phyloP scores from a whole-genome alignment of 306 rosid species.

The Cercis canadensis region DNA sequence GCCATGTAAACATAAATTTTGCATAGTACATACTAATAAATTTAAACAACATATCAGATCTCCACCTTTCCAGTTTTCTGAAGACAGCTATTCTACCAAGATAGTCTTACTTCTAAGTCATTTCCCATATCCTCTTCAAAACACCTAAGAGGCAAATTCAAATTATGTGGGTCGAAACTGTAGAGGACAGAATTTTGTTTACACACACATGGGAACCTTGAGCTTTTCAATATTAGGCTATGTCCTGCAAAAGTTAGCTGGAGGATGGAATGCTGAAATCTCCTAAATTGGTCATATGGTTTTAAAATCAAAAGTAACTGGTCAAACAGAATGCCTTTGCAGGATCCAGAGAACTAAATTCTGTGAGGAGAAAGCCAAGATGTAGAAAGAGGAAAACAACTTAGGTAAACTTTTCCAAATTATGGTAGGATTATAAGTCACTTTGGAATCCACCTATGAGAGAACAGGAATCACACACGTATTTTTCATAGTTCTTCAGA shows the following conservation, averaged over 20 bases:
- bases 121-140: too few relatives aligned
- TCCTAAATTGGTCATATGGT: slow-evolving; percentile 19
- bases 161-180: too few relatives aligned
- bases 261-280: not conserved
- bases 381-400: too few relatives aligned
- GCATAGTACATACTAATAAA: slow-evolving; percentile 3
- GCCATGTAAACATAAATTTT: slow-evolving; percentile 16
- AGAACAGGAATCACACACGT: not conserved
- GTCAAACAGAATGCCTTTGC: not conserved
- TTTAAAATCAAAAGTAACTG: too few relatives aligned
- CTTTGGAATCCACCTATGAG: slow-evolving; percentile 26
- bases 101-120: too few relatives aligned
- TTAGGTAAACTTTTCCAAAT: not conserved
- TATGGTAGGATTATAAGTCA: slow-evolving; percentile 19
- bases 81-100: not conserved
- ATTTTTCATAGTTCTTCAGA: not conserved
- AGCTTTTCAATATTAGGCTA: slow-evolving; percentile 21
- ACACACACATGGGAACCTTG: slow-evolving; percentile 18
- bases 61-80: slow-evolving; percentile 21
- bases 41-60: slow-evolving; percentile 25
- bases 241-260: not conserved
- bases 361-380: not conserved
- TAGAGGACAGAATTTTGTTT: too few relatives aligned
- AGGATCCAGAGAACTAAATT: not conserved
- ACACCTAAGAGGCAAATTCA: too few relatives aligned